These are phyloP conservation scores for Epichloe uncinata DNA, from an alignment of 2,329 filamentous ascomycete species.

Conservation along the genomic window DNA sequence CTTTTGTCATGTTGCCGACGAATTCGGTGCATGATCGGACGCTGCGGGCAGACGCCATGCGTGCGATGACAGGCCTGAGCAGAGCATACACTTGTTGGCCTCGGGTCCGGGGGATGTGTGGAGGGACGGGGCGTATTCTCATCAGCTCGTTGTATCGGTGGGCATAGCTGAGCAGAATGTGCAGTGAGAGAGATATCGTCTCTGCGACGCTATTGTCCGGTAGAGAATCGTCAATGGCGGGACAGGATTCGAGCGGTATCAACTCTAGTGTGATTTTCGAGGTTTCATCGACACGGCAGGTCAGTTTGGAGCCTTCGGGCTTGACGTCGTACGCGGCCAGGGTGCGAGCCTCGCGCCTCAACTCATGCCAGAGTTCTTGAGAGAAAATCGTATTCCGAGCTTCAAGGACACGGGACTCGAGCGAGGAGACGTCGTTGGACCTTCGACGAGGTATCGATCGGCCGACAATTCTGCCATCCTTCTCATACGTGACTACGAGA, in stretches of 20 bases:
- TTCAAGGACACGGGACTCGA: slow-evolving; percentile 58
- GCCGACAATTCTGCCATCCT: slow-evolving; percentile 45
- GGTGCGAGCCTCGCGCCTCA: slow-evolving; percentile 66
- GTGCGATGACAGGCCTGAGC: slow-evolving; percentile 37
- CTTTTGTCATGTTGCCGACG: slow-evolving; percentile 28
- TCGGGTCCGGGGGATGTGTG: slow-evolving; percentile 23
- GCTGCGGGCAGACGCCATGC: slow-evolving; percentile 30
- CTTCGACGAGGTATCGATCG: slow-evolving; percentile 37
- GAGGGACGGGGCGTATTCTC: slow-evolving; percentile 44
- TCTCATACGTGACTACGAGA: slow-evolving; percentile 54
- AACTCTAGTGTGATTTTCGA: slow-evolving; percentile 54
- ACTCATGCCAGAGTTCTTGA: slow-evolving; percentile 82
- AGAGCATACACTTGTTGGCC: slow-evolving; percentile 33
- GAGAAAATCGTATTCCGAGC: slow-evolving; percentile 69
- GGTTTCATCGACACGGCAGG: slow-evolving; percentile 37
- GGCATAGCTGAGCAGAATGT: slow-evolving; percentile 64
- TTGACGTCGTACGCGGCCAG: slow-evolving; percentile 59
- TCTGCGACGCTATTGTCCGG: slow-evolving; percentile 44
- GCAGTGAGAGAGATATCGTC: slow-evolving; percentile 51
- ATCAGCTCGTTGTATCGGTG: slow-evolving; percentile 63
- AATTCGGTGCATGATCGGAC: slow-evolving; percentile 26
- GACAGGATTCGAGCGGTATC: slow-evolving; percentile 39
- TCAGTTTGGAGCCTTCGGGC: slow-evolving; percentile 44
- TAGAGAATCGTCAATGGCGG: slow-evolving; percentile 18
- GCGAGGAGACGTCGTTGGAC: slow-evolving; percentile 35